Conservation (phyloP, 352 stramenopile genomes). For the Phytophthora constricta region DNA sequence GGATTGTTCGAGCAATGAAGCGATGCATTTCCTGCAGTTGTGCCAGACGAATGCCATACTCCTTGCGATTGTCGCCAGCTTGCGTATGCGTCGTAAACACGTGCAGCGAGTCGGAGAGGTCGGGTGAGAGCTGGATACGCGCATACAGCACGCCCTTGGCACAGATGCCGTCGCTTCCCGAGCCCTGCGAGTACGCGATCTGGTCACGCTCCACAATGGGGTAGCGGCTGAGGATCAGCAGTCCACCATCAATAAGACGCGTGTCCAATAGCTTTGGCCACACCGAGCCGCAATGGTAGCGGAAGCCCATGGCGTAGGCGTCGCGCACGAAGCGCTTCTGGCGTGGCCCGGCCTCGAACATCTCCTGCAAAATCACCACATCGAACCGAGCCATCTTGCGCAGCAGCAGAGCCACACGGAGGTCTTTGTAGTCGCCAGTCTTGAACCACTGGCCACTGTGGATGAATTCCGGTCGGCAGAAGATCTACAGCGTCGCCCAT, state of each 20-base stretch:
- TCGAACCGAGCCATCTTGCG: slow-evolving; percentile 79
- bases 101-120: slow-evolving; percentile 72
- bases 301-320: slow-evolving; percentile 65
- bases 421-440: slow-evolving; percentile 76
- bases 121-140: slow-evolving; percentile 72
- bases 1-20: slow-evolving; percentile 63
- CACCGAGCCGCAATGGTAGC: slow-evolving; percentile 79
- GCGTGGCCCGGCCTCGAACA: slow-evolving; percentile 74
- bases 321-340: slow-evolving; percentile 64
- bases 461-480: slow-evolving; percentile 77
- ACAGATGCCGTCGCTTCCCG: slow-evolving; percentile 73
- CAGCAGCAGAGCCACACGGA: slow-evolving; percentile 68
- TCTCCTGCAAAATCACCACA: slow-evolving; percentile 79
- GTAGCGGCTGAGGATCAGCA: slow-evolving; percentile 86
- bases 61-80: slow-evolving; percentile 55
- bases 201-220: slow-evolving; percentile 78
- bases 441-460: slow-evolving; percentile 79
- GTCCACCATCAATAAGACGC: slow-evolving; percentile 73
- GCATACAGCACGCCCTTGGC: slow-evolving; percentile 83
- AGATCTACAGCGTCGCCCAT: slow-evolving; percentile 52
- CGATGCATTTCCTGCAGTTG: slow-evolving; percentile 70
- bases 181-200: slow-evolving; percentile 60
- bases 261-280: slow-evolving; percentile 62
- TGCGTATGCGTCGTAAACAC: slow-evolving; percentile 90
- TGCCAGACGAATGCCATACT: slow-evolving; percentile 60